Conservation (phyloP, 1,139 yeast genomes). For the Nakaseomyces sp. region DNA sequence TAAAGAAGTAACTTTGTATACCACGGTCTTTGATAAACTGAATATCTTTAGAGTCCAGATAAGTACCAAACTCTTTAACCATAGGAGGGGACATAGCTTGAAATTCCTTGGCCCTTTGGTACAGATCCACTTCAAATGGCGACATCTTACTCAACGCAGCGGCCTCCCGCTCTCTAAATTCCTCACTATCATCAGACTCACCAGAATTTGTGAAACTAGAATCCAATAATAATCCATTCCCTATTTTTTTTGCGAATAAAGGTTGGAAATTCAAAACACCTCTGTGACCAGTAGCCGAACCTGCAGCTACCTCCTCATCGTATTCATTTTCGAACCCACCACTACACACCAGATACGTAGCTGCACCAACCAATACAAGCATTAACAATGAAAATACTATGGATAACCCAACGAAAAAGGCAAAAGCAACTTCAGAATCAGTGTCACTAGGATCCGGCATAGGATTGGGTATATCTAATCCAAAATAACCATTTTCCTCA, state of each 20-base stretch:
- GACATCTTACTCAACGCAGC: conserved; percentile 32
- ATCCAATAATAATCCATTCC: conserved; percentile 26
- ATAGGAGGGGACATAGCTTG: conserved; percentile 35
- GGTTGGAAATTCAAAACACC: conserved; percentile 15
- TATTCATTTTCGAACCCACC: conserved; percentile 26
- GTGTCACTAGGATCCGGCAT: conserved; percentile 22
- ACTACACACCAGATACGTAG: conserved; percentile 36
- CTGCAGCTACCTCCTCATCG: conserved; percentile 26
- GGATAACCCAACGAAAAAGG: conserved; percentile 35
- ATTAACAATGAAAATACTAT: conserved; percentile 35
- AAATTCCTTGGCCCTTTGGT: conserved; percentile 34
- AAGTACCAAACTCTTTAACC: conserved; percentile 36
- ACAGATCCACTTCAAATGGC: conserved; percentile 31
- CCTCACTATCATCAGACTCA: conserved; percentile 33
- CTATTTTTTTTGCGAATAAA: conserved; percentile 22
- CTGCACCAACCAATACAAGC: conserved; percentile 31
- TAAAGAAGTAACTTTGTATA: conserved; percentile 38
- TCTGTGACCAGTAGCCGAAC: conserved; percentile 10
- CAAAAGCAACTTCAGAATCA: conserved; percentile 32
- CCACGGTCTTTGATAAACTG: conserved; percentile 42
- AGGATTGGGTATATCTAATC: conserved; percentile 5
- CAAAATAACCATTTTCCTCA: neutral
- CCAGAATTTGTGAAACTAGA: conserved; percentile 34
- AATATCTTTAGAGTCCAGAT: conserved; percentile 32
- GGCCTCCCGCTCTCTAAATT: conserved; percentile 27